Base-by-base conservation (phyloP, 768 basidiomycete genomes). In the Hypholoma fasciculare region DNA sequence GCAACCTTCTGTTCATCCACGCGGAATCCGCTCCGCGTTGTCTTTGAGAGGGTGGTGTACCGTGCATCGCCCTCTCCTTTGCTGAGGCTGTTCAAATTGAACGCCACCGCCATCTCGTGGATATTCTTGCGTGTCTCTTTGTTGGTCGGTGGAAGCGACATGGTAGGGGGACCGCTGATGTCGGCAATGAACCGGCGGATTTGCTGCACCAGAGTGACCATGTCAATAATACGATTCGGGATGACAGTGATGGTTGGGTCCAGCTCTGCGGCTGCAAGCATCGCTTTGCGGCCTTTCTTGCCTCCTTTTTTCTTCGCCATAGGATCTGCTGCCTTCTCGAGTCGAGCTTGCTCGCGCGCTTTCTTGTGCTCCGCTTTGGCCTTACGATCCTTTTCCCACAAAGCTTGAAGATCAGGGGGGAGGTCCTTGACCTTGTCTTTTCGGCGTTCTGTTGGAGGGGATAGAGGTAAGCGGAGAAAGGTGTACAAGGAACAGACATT, bases 341-440 rank as follows among this genome's bases (percentile, higher is more conserved):
- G 73, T 11, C 82, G 82, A 14, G 80, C 85, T 3, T 81, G 71
- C 1, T 76, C 80, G 0, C 93, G 86, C 14, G 80, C 76, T 2
- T 76, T 80, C 69, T 93, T 96, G 66, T 76, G 70, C 56, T 87
- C 85, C 0, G 92, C 92, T 69, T 97, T 98, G 75, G 87, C 89
- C 52, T 77, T 74, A 1, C 94, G 91, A 67, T 98, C 96, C 48
- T 82, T 81, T 46, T 85, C 82, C 94, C 94, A 97, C 58, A 85
- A 87, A 0, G 73, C 81, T 52, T 76, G 79, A 7, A 97, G 78
- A 6, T 86, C 80, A 1, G 74, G 64, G 0, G 90, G 83, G 11
- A 90, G 63, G 47, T 76, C 72, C 59, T 76, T 81, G 56, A 77
- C 68, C 62, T 79, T 81, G 65, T 87, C 84, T 64, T 83, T 86